These are phyloP conservation scores for Hyphopichia burtonii DNA, from an alignment of 1,139 yeast species.

Conservation along the genomic window DNA sequence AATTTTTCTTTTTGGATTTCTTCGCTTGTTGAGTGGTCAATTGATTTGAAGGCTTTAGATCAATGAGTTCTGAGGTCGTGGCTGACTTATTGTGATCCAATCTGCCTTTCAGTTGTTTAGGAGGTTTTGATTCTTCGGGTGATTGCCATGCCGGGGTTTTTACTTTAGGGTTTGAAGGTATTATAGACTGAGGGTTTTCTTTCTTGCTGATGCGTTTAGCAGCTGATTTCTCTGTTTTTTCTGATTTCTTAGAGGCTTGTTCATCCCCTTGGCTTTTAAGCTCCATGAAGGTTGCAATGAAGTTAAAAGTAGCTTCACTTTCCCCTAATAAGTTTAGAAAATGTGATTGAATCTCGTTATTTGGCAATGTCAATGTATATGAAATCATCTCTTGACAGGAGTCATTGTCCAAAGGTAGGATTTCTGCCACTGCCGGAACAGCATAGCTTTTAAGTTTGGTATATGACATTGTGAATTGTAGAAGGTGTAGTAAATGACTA, in stretches of 20 bases:
- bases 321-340: conserved; percentile 55
- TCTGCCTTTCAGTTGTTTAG: conserved; percentile 16
- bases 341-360: conserved; percentile 47
- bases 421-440: conserved; percentile 28
- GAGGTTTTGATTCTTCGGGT: conserved; percentile 16
- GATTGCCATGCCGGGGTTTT: conserved; percentile 8
- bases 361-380: conserved; percentile 42
- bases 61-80: conserved; percentile 41
- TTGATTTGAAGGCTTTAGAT: conserved; percentile 20
- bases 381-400: conserved; percentile 42
- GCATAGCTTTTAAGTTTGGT: conserved; percentile 22
- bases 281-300: conserved; percentile 32
- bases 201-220: not conserved
- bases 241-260: no score
- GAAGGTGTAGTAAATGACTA: no score
- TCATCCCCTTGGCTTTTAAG: conserved; percentile 13
- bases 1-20: conserved; percentile 34
- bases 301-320: conserved; percentile 42
- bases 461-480: conserved; percentile 1
- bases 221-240: not conserved
- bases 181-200: not conserved
- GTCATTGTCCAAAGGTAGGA: conserved; percentile 45
- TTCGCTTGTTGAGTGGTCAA: conserved; percentile 22
- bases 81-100: conserved; percentile 23
- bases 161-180: not conserved